Percentiles rank a stretch among this genome's conserved stretches.
Conservation (phyloP, 2,329 filamentous ascomycete genomes). For the Fulvia fulva region DNA sequence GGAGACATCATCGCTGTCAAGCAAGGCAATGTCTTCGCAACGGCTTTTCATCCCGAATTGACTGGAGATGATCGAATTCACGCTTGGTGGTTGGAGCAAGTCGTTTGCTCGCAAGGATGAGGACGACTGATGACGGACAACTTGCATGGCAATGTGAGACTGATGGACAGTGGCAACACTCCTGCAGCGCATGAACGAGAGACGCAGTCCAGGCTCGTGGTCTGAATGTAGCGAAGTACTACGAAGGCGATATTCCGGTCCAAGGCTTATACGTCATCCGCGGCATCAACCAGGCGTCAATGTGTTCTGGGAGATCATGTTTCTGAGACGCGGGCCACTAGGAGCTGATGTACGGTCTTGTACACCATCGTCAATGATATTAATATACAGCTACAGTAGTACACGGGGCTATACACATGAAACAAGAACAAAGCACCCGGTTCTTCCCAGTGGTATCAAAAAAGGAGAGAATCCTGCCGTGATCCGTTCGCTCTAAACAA, state of each 20-base stretch:
- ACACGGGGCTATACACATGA: background rate
- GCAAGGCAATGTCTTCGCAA: constrained; percentile 89
- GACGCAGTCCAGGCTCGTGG: too few species aligned
- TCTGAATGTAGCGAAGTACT: too few species aligned
- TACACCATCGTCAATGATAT: background rate
- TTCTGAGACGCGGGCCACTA: too few species aligned
- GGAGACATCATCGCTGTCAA: constrained; percentile 83
- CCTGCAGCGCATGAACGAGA: too few species aligned
- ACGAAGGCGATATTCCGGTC: too few species aligned
- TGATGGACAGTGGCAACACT: too few species aligned
- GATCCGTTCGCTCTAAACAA: background rate
- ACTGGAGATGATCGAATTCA: constrained; percentile 86
- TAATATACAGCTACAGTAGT: background rate
- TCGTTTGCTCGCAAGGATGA: constrained; percentile 33
- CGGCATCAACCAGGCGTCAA: too few species aligned
- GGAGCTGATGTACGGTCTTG: too few species aligned
- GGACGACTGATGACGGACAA: background rate
- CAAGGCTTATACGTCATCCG: too few species aligned
- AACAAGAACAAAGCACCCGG: background rate
- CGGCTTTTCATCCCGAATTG: constrained; percentile 92
- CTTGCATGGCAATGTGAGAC: too few species aligned
- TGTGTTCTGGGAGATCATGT: too few species aligned
- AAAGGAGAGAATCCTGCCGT: background rate
- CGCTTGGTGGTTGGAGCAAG: constrained; percentile 83
- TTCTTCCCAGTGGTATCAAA: background rate